These are phyloP conservation scores for Ramaria rubella DNA, from an alignment of 768 basidiomycete genomes.

Conservation along the genomic window DNA sequence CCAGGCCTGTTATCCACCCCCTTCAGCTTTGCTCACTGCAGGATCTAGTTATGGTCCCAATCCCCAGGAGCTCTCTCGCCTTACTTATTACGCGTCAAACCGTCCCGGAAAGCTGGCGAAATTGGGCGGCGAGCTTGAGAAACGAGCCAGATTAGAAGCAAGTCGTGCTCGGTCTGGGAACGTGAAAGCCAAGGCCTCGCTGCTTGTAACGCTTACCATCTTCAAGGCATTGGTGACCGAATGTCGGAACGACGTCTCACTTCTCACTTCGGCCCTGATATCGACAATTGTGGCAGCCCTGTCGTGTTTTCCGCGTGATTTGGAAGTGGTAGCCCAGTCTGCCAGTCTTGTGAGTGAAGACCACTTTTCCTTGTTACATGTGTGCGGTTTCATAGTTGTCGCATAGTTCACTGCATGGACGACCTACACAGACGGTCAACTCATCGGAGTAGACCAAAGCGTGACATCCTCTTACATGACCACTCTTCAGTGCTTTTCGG, in stretches of 20 bases:
- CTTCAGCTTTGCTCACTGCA: constrained; percentile 63
- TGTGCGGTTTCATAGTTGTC: neutral
- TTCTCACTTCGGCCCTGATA: constrained; percentile 65
- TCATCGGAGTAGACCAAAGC: constrained; percentile 69
- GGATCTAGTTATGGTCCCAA: constrained; percentile 77
- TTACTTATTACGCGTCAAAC: constrained; percentile 86
- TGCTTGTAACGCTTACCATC: constrained; percentile 79
- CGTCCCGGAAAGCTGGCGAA: constrained; percentile 75
- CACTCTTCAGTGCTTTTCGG: constrained; percentile 58
- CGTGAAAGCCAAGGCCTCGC: constrained; percentile 68
- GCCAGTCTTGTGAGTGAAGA: constrained; percentile 67
- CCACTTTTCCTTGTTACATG: neutral
- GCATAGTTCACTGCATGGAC: constrained; percentile 83
- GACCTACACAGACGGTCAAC: constrained; percentile 81
- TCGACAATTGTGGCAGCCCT: constrained; percentile 53
- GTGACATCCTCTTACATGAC: constrained; percentile 67
- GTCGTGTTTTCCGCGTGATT: constrained; percentile 40
- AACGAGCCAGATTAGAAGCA: constrained; percentile 57
- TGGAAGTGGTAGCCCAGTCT: constrained; percentile 70
- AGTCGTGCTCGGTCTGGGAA: constrained; percentile 70
- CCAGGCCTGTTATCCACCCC: constrained; percentile 79
- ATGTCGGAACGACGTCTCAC: constrained; percentile 76
- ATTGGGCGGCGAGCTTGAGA: constrained; percentile 70
- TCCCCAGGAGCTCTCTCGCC: constrained; percentile 74
- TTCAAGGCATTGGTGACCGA: constrained; percentile 78